Percentiles rank a stretch among this genome's conserved stretches.
phyloP scores from a whole-genome alignment of 1,139 yeast genomes.

The Suhomyces taliae region DNA sequence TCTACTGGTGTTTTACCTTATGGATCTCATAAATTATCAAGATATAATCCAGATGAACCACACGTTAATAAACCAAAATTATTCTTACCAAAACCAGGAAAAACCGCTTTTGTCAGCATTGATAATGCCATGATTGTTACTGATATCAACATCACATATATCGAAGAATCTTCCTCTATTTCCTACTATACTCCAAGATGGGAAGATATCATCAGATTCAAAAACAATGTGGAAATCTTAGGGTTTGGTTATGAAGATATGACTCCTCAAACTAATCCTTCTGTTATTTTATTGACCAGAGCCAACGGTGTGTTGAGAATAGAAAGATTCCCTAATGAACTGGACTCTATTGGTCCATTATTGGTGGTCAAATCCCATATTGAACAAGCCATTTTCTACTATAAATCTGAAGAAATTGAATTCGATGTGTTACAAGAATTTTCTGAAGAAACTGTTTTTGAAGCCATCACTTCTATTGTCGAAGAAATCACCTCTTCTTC shows the following conservation, averaged over 20 bases:
- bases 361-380: slow-evolving; percentile 64
- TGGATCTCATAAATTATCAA: slow-evolving; percentile 55
- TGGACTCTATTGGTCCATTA: slow-evolving; percentile 25
- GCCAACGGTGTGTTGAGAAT: slow-evolving; percentile 65
- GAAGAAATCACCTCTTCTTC: slow-evolving; percentile 60
- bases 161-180: slow-evolving; percentile 24
- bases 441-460: slow-evolving; percentile 40
- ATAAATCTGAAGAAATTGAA: slow-evolving; percentile 47
- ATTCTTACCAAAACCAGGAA: slow-evolving; percentile 59
- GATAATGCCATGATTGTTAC: slow-evolving; percentile 64
- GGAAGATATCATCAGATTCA: slow-evolving; percentile 74
- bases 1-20: slow-evolving; percentile 53
- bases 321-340: slow-evolving; percentile 41
- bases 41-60: slow-evolving; percentile 31
- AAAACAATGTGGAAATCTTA: slow-evolving; percentile 51
- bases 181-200: slow-evolving; percentile 60
- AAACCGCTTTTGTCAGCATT: slow-evolving; percentile 63
- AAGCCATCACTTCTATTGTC: slow-evolving; percentile 51
- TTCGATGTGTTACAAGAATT: slow-evolving; percentile 48
- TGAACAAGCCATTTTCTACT: slow-evolving; percentile 77
- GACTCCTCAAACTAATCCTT: slow-evolving; percentile 32
- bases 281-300: slow-evolving; percentile 52
- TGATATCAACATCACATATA: slow-evolving; percentile 52
- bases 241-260: slow-evolving; percentile 61
- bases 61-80: slow-evolving; percentile 44